These are phyloP conservation scores for Carex cristatella DNA, from an alignment of 176 grass and related monocot genomes.

Conservation along the genomic window DNA sequence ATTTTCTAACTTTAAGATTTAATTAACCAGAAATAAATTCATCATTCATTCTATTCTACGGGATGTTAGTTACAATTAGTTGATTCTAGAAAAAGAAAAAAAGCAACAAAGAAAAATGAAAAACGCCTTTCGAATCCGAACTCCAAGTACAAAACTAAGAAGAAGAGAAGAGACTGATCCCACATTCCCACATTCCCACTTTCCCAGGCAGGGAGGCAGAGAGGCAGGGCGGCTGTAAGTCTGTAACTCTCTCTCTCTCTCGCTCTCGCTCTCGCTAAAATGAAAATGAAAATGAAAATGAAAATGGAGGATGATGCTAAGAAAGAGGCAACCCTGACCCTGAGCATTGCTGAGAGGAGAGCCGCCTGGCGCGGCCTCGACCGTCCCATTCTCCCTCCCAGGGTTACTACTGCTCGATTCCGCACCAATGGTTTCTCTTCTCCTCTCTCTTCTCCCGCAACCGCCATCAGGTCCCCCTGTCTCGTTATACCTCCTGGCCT, in stretches of 20 bases:
- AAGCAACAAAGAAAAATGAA: too few species aligned
- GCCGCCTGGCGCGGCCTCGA: constrained; percentile 21
- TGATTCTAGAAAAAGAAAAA: not conserved
- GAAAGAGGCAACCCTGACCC: not conserved
- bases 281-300: not conserved
- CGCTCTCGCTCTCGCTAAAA: not conserved
- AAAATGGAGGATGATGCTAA: constrained; percentile 6
- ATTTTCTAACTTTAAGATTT: not conserved
- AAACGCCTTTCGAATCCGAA: not conserved
- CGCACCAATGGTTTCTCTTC: not conserved
- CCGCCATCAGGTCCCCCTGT: constrained; percentile 23
- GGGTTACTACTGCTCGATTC: constrained; percentile 20
- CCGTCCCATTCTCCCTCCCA: constrained; percentile 1
- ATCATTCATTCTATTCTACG: not conserved
- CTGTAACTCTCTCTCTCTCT: not conserved
- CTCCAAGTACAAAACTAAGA: not conserved
- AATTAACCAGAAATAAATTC: not conserved
- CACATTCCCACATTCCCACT: not conserved
- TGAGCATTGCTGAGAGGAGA: constrained; percentile 20
- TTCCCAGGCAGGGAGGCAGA: not conserved
- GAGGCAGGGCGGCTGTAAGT: too few species aligned
- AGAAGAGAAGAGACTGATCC: not conserved
- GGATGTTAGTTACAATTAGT: not conserved
- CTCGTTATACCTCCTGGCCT: constrained; percentile 35
- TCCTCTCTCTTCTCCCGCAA: constrained; percentile 14